phyloP scores from a whole-genome alignment of 148 eudicot genomes.

The Polygonum aviculare region DNA sequence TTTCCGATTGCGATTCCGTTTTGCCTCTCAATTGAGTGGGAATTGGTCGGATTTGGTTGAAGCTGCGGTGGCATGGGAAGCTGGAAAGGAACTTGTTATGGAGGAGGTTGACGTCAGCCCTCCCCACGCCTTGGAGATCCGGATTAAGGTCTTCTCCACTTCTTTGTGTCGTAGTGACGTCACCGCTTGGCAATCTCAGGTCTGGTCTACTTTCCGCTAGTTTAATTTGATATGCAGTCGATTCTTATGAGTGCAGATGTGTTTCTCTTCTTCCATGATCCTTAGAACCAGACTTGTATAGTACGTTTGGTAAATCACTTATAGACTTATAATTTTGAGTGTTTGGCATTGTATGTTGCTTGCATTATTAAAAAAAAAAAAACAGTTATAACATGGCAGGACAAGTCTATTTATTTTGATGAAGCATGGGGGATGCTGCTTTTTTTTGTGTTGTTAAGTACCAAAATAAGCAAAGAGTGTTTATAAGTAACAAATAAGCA shows the following conservation, averaged over 20 bases:
- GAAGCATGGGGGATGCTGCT: no score
- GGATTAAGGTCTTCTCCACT: slow-evolving; percentile 77
- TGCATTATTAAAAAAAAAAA: no score
- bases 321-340: no score
- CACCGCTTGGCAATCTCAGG: slow-evolving; percentile 86
- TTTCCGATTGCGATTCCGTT: not conserved
- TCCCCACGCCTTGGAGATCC: slow-evolving; percentile 76
- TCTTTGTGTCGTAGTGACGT: slow-evolving; percentile 88
- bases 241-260: not conserved
- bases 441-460: no score
- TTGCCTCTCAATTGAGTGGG: not conserved
- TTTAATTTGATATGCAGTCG: not conserved
- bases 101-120: slow-evolving; percentile 92
- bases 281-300: no score
- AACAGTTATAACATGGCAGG: no score
- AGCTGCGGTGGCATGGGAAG: slow-evolving; percentile 96
- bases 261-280: not conserved
- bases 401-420: no score
- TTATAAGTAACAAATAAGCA: no score
- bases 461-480: no score
- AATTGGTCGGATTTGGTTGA: not conserved
- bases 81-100: slow-evolving; percentile 68
- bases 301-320: no score
- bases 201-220: not conserved
- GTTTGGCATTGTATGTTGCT: no score